phyloP scores from a whole-genome alignment of 331 rosid genomes.

The Saraca asoca region DNA sequence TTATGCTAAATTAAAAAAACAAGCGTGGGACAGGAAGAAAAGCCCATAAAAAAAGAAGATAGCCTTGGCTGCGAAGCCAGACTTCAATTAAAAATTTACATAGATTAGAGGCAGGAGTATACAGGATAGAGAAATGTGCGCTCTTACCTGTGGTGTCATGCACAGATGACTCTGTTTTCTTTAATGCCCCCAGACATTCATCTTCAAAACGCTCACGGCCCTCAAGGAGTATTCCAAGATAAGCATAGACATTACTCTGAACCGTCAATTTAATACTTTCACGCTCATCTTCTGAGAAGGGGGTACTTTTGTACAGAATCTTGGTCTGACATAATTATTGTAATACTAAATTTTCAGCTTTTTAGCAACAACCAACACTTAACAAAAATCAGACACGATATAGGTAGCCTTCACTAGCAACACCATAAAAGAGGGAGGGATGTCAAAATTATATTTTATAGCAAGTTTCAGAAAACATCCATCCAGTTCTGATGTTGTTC shows the following conservation, averaged over 20 bases:
- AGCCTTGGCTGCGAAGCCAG: slow-evolving; percentile 8
- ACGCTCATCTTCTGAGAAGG: slow-evolving; percentile 86
- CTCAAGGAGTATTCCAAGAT: slow-evolving; percentile 94
- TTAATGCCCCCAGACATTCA: slow-evolving; percentile 56
- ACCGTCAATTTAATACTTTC: slow-evolving; percentile 79
- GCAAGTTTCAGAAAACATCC: slow-evolving; percentile 20
- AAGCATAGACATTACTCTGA: slow-evolving; percentile 86
- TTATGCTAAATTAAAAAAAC: too few species aligned
- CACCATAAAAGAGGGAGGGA: neutral
- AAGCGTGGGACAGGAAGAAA: neutral
- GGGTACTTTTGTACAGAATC: slow-evolving; percentile 76
- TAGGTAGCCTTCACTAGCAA: slow-evolving; percentile 9
- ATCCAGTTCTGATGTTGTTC: neutral
- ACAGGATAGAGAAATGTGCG: slow-evolving; percentile 22
- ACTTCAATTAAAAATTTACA: slow-evolving; percentile 2
- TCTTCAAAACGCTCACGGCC: slow-evolving; percentile 99
- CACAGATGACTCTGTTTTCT: slow-evolving; percentile 46
- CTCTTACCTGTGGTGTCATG: slow-evolving; percentile 53
- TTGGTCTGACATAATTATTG: slow-evolving; percentile 68
- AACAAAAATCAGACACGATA: neutral
- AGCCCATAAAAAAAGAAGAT: neutral
- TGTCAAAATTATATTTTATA: slow-evolving; percentile 4
- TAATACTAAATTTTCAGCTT: slow-evolving; percentile 22
- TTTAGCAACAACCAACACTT: slow-evolving; percentile 23
- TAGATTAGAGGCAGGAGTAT: slow-evolving; percentile 17